A percentile compares a stretch with the other conserved stretches of the same genome.
Evolutionary conservation across 1,139 yeast genomes (phyloP).

Genomic region (Suhomyces atakaporum): DNA sequence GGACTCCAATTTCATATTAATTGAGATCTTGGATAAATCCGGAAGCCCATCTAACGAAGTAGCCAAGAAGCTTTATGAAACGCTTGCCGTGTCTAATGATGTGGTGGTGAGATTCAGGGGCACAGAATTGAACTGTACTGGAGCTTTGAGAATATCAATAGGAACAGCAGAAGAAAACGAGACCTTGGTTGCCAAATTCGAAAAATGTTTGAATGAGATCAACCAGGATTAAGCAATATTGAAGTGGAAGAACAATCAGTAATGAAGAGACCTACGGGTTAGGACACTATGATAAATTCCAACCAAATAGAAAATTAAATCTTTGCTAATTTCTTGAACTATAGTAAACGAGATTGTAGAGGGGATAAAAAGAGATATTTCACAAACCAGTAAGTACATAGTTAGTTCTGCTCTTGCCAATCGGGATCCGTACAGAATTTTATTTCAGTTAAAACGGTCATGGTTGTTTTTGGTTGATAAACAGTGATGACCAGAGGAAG

Average conservation of each 20-base stretch:
- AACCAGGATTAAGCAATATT: conserved; percentile 1
- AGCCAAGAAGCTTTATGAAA: conserved; percentile 67
- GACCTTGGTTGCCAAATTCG: conserved; percentile 53
- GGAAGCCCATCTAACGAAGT: conserved; percentile 69
- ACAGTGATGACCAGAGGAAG: too few relatives aligned
- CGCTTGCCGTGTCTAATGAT: conserved; percentile 67
- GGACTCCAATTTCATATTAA: conserved; percentile 80
- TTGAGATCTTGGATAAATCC: conserved; percentile 63
- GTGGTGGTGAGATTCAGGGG: conserved; percentile 94
- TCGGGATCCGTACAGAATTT: too few relatives aligned
- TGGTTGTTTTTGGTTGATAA: too few relatives aligned
- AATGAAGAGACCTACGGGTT: too few relatives aligned
- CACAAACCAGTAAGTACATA: too few relatives aligned
- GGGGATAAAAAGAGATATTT: too few relatives aligned
- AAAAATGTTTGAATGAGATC: conserved; percentile 20
- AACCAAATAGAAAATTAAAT: too few relatives aligned
- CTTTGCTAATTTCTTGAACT: too few relatives aligned
- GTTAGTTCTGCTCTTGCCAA: too few relatives aligned
- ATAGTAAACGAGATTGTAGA: too few relatives aligned
- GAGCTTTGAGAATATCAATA: conserved; percentile 81
- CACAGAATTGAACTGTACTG: conserved; percentile 81
- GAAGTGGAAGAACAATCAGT: background rate
- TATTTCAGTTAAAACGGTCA: too few relatives aligned
- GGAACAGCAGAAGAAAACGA: conserved; percentile 81
- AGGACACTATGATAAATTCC: too few relatives aligned